These are phyloP conservation scores for Sporothrix brasiliensis DNA, from an alignment of 2,329 filamentous ascomycete genomes.

Conservation along the genomic window DNA sequence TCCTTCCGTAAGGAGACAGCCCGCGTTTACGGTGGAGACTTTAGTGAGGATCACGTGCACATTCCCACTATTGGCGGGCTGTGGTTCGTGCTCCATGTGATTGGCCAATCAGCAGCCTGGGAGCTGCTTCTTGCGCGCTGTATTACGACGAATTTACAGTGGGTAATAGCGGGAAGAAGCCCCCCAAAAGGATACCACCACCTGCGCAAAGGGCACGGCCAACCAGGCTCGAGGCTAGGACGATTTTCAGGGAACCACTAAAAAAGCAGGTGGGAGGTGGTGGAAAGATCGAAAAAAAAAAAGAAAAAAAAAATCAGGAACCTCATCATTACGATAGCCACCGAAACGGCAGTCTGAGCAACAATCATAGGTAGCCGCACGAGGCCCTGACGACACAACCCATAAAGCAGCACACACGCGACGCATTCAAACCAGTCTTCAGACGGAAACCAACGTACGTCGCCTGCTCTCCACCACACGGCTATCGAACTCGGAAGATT, in stretches of 20 bases:
- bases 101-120: slow-evolving; percentile 32
- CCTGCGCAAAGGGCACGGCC: slow-evolving; percentile 4
- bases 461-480: not conserved
- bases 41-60: slow-evolving; percentile 24
- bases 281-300: slow-evolving; percentile 22
- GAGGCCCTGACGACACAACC: slow-evolving; percentile 23
- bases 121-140: not conserved
- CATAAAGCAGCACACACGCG: not conserved
- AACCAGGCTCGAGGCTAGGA: slow-evolving; percentile 28
- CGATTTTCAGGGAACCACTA: slow-evolving; percentile 27
- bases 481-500: slow-evolving; percentile 12
- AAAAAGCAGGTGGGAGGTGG: not conserved
- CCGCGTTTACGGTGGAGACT: not conserved
- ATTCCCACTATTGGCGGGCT: not conserved
- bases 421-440: not conserved
- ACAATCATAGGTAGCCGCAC: slow-evolving; percentile 24
- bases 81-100: not conserved
- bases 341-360: slow-evolving; percentile 25
- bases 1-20: slow-evolving; percentile 3
- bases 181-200: slow-evolving; percentile 11
- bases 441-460: not conserved
- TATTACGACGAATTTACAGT: not conserved
- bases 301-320: slow-evolving; percentile 22
- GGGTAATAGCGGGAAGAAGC: slow-evolving; percentile 7
- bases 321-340: slow-evolving; percentile 21